Base-by-base conservation (phyloP, 1,284 basidiomycete species). In the Rhodotorula glutinis region DNA sequence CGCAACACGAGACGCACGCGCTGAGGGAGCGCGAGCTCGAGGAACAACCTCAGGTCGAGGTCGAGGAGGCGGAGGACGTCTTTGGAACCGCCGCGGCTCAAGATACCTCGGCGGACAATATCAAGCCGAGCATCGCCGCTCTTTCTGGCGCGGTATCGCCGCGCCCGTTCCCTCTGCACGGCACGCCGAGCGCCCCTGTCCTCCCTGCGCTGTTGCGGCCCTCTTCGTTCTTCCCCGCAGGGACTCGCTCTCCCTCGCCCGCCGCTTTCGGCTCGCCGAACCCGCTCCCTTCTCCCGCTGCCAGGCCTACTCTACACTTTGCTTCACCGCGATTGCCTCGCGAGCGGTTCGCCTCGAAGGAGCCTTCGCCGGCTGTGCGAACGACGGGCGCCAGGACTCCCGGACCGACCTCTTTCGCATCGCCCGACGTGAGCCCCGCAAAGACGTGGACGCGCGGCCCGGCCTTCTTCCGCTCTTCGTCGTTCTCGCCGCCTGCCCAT, bases 401-500 rank as follows among this genome's bases (percentile, higher is more conserved):
- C n/a, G 25, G 17, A 16, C 25, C 19, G n/a, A 3, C 38, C 25
- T 21, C 38, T 14, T n/a, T 54, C 8, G 25, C 46, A 13, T n/a
- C n/a, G n/a, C 29, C 43, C 27, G 27, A 19, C 8, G 14, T 53
- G 29, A 11, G 43, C 25, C 14, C 43, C 38, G 27, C 47, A 17
- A 53, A 44, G 21, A 27, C 43, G 13, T 70, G 68, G 68, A 63
- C 64, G 5, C 61, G 65, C 53, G 68, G 68, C 1, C 64, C 62
- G 0, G 68, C 58, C 21, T 70, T 70, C 56, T 70, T 70, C 56
- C 58, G 68, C 40, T 63, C 62, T 4, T 61, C 58, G 16, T 59
- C 64, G 16, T 63, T 63, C 40, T 58, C 64, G 16, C 64, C 62
- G 19, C 62, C 62, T 2, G 55, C 66, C 5, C 59, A 54, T 53